Percentiles rank a stretch among this genome's conserved stretches.
phyloP scores from a whole-genome alignment of 2,329 filamentous ascomycete genomes.

The Bipolaris zeicola region DNA sequence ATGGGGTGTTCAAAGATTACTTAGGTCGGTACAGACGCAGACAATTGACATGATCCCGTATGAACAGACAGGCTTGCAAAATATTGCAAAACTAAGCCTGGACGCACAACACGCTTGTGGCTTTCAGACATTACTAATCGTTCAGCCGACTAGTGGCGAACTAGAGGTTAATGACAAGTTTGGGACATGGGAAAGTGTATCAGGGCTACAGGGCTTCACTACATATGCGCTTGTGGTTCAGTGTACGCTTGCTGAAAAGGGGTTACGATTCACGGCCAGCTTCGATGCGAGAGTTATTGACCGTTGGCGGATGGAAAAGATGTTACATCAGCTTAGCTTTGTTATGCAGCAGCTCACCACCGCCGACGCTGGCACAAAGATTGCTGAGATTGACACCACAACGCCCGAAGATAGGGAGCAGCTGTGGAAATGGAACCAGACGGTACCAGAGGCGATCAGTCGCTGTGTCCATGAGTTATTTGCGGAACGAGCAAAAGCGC shows the following conservation, averaged over 20 bases:
- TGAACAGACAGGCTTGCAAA: constrained; percentile 42
- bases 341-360: constrained; percentile 19
- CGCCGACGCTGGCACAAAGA: background rate
- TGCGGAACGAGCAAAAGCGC: background rate
- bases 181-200: constrained; percentile 6
- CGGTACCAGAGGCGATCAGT: background rate
- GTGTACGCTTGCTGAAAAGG: background rate
- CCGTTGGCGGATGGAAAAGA: constrained; percentile 5
- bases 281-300: constrained; percentile 18
- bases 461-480: constrained; percentile 13
- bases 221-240: background rate
- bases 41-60: constrained; percentile 30
- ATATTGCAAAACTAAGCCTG: constrained; percentile 20
- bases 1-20: constrained; percentile 15
- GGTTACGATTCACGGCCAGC: constrained; percentile 20
- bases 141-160: constrained; percentile 46
- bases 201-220: constrained; percentile 14
- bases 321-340: constrained; percentile 20
- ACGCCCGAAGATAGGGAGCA: background rate
- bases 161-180: background rate
- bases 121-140: constrained; percentile 58
- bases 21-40: constrained; percentile 20
- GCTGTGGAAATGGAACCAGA: background rate
- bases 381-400: background rate
- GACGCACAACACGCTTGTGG: constrained; percentile 36